Conservation (phyloP, 768 basidiomycete genomes). For the Cystofilobasidium capitatum region DNA sequence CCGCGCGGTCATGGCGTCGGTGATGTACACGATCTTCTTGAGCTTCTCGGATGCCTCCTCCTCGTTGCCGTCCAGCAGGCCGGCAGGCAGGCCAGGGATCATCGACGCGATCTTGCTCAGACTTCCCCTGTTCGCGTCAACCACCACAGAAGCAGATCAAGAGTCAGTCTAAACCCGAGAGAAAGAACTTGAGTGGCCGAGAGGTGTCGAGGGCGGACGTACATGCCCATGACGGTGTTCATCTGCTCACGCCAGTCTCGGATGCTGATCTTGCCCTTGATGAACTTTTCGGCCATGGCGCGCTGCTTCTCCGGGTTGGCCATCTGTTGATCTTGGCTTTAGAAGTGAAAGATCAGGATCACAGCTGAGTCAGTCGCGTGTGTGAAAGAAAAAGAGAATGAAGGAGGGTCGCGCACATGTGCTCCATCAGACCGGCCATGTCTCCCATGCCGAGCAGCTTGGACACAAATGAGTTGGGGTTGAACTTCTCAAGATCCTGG, state of each 20-base stretch:
- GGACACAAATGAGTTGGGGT: constrained; percentile 92
- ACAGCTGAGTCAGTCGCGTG: not conserved
- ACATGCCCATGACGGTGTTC: constrained; percentile 96
- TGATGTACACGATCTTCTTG: constrained; percentile 98
- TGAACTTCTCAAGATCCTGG: constrained; percentile 91
- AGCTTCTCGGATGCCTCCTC: constrained; percentile 82
- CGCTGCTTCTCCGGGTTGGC: constrained; percentile 95
- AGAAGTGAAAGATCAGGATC: not conserved
- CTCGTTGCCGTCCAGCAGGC: constrained; percentile 73
- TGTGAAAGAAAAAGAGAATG: too few species aligned
- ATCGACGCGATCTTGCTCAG: constrained; percentile 96
- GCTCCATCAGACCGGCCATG: constrained; percentile 93
- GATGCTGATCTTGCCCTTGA: constrained; percentile 87
- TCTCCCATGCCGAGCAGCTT: constrained; percentile 93
- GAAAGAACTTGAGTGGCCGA: not conserved
- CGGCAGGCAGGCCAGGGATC: constrained; percentile 93
- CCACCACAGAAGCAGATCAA: constrained; percentile 13
- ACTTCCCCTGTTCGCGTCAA: constrained; percentile 92
- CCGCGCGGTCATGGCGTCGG: constrained; percentile 86
- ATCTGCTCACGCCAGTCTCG: constrained; percentile 97
- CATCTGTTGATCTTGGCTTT: constrained; percentile 69
- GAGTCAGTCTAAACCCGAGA: constrained; percentile 3
- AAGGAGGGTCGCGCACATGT: constrained; percentile 50
- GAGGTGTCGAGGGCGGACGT: constrained; percentile 33
- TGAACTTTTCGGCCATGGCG: constrained; percentile 93